Evolutionary conservation across 345 rosid species (phyloP).

Genomic region (Eucalyptus pauciflora): DNA sequence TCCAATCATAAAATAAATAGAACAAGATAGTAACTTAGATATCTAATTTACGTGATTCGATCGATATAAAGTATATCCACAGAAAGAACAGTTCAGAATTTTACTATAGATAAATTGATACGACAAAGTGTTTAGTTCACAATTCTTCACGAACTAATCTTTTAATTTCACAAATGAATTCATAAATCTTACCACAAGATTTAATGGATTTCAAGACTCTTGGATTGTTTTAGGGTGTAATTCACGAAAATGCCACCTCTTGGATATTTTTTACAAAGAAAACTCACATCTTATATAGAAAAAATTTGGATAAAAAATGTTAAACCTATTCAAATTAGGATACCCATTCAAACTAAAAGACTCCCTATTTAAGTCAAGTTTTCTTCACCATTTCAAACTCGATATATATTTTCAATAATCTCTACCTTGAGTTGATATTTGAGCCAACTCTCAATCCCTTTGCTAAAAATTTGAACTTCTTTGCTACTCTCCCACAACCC

Average conservation of each 20-base stretch:
- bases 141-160: neutral
- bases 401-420: neutral
- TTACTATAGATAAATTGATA: neutral
- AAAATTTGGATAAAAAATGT: neutral
- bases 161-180: neutral
- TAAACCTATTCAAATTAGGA: neutral
- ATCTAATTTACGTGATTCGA: rapidly evolving
- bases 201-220: neutral
- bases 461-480: neutral
- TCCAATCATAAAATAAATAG: neutral
- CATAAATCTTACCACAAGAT: neutral
- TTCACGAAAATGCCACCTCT: neutral
- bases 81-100: neutral
- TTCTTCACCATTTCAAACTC: neutral
- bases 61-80: rapidly evolving
- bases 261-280: neutral
- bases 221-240: neutral
- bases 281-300: neutral
- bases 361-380: neutral
- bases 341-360: neutral
- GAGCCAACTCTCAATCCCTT: neutral
- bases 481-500: neutral
- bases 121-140: no score
- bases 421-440: neutral
- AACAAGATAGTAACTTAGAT: neutral